Evolutionary conservation across 2,329 filamentous ascomycete genomes (phyloP), one percentile per base, ranked within the genome.

Genomic region (Microdochium paspali): DNA sequence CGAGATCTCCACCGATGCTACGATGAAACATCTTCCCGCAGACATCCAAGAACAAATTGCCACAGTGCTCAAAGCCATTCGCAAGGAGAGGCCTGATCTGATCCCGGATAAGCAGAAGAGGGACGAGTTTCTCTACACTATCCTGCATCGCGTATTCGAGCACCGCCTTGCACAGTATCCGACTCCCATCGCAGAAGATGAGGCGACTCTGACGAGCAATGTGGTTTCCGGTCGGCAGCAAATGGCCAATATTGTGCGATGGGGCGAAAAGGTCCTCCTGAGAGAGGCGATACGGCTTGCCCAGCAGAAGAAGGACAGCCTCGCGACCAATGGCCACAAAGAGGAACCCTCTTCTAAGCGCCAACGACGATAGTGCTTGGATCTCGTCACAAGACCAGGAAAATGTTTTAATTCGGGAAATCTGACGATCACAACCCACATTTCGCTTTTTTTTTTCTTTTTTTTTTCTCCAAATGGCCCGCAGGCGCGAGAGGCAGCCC

Each of bases 251-350:
- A 68, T 77, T 45, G 84, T 90, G 30, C 76, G 87, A 50, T 65
- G 82, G 2, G 87, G 86, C 13, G 87, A 91, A 65, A 89, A 89
- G 62, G 72, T 74, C 54, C 69, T 90, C 5, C 59, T 90, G 23
- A 65, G 71, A 47, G 72, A 80, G 56, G 70, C 80, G 1, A 69
- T 76, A 49, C 54, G 51, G 10, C 55, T 64, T 13, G 52, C 64
- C 44, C 64, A 61, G 53, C 60, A 56, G 30, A 61, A 57, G 47
- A 44, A 61, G 15, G 51, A 51, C 15, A 50, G 52, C 21, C 26
- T 58, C 15, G 44, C 47, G 15, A 47, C 46, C 28, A n/a, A 45
- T 23, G 49, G 39, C 23, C 48, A 50, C 3, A 53, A 54, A 4
- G 26, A 44, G 10, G 57, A 59, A 42, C 61, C 56, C 10, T 51